Conservation (phyloP, 106 monocot species). For the Hemerocallis citrina region DNA sequence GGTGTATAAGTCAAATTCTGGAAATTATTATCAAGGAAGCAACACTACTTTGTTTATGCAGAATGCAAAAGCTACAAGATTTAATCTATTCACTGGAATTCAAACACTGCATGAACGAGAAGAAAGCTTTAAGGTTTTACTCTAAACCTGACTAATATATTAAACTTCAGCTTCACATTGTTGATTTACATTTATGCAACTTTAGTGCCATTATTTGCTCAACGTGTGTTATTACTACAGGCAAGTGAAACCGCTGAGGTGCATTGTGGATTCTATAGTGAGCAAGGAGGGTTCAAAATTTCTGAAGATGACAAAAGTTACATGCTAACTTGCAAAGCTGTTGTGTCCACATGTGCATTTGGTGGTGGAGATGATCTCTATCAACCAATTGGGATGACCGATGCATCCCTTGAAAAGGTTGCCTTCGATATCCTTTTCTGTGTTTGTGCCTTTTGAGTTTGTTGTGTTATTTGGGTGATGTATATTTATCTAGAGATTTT, state of each 20-base stretch:
- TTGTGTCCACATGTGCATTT: conserved; percentile 87
- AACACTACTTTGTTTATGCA: conserved; percentile 16
- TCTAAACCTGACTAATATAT: not conserved
- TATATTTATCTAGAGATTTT: not conserved
- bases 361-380: conserved; percentile 91
- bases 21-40: conserved; percentile 2
- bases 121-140: conserved; percentile 68
- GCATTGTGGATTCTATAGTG: conserved; percentile 87
- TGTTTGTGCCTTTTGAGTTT: too few species aligned
- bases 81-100: conserved; percentile 75
- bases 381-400: conserved; percentile 90
- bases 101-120: conserved; percentile 72
- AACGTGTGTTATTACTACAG: conserved; percentile 20
- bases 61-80: conserved; percentile 30
- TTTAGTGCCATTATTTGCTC: too few species aligned
- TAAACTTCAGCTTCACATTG: not conserved
- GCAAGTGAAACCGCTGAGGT: conserved; percentile 42
- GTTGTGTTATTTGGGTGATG: not conserved
- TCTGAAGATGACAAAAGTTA: conserved; percentile 69
- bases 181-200: not conserved
- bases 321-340: conserved; percentile 63
- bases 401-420: conserved; percentile 60
- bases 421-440: too few species aligned
- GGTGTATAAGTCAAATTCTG: conserved; percentile 42
- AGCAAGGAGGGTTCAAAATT: conserved; percentile 59